Evolutionary conservation across 2,329 filamentous ascomycete species (phyloP).

Genomic region (Bipolaris bicolor): DNA sequence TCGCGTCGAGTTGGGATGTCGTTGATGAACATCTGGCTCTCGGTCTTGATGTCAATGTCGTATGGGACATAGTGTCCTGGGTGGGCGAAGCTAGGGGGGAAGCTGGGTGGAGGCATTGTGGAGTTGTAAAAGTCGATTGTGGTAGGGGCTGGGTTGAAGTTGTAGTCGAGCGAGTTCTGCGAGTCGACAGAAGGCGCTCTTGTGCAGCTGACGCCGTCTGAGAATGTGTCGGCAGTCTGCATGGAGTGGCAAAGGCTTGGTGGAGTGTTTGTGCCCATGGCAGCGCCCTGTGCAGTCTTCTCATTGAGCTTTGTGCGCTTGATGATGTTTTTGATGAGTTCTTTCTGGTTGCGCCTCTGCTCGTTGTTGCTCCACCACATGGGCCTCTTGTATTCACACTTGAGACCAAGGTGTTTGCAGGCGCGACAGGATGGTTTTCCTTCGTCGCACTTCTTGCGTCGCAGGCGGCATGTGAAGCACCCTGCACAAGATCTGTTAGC

Average conservation of each 20-base stretch:
- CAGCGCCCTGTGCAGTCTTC: conserved; percentile 68
- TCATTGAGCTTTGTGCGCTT: conserved; percentile 95
- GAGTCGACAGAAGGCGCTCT: conserved; percentile 82
- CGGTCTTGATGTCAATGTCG: conserved; percentile 95
- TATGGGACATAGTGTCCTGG: conserved; percentile 76
- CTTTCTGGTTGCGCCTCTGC: conserved; percentile 83
- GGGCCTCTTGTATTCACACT: conserved; percentile 95
- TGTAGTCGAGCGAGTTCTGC: conserved; percentile 68
- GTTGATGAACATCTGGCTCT: conserved; percentile 91
- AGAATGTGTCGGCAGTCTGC: conserved; percentile 79
- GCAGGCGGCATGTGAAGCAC: conserved; percentile 71
- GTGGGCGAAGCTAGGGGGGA: conserved; percentile 53
- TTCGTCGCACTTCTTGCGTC: conserved; percentile 74
- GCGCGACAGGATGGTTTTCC: conserved; percentile 68
- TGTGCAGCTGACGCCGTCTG: conserved; percentile 71
- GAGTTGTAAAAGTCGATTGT: conserved; percentile 63
- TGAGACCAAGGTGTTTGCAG: conserved; percentile 75
- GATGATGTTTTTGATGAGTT: conserved; percentile 95
- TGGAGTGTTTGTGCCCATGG: conserved; percentile 66
- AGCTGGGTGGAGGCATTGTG: conserved; percentile 62
- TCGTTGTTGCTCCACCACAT: conserved; percentile 98
- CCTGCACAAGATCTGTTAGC: conserved; percentile 56
- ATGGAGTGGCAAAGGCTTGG: conserved; percentile 82
- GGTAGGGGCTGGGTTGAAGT: conserved; percentile 68
- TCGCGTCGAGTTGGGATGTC: conserved; percentile 84